Base-by-base conservation (phyloP, 202 grass and related monocot species). In the Elaeis oleifera region DNA sequence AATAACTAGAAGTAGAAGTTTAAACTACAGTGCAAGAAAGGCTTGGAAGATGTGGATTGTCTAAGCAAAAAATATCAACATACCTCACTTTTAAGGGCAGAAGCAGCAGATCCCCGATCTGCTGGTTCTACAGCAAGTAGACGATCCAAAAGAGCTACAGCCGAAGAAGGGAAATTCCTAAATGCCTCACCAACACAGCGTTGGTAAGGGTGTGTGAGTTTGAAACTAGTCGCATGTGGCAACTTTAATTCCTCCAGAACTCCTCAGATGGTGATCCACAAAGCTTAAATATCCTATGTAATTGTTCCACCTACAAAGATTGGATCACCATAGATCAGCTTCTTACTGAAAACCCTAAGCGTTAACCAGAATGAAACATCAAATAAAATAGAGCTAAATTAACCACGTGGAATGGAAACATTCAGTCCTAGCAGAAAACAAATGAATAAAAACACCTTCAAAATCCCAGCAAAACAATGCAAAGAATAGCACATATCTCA, bases 81-180 rank as follows among this genome's bases (percentile, higher is more conserved):
- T 84, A 99, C 95, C 77, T 99, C 95, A 53, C 85, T 89, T 65
- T 86, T 80, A 63, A 99, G 88, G 67, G 95, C 83, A 70, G 69
- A 89, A 77, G 83, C 54, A 67, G 95, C 73, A 5, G 83, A 89
- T 71, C 95, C 88, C 67, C 95, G 87, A 68, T 74, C 78, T 51
- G 70, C 76, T 54, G 95, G 95, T 65, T 99, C 95, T 64, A 99
- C 88, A 70, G 82, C 89, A 81, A 99, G 88, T 68, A 99, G 81
- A 65, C 60, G 52, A 18, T 94, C 85, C 54, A 99, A 60, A 79
- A 99, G 88, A 58, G 78, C 25, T 69, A 89, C 75, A 60, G 95
- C 78, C 55, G 79, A 51, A 75, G 75, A 54, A 78, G 65, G 27
- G 13, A 68, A 68, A 3, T 68, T 53, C n/a, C 32, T 68, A 56